These are phyloP conservation scores for Thozetella sp. DNA, from an alignment of 495 filamentous ascomycete species.

Conservation along the genomic window DNA sequence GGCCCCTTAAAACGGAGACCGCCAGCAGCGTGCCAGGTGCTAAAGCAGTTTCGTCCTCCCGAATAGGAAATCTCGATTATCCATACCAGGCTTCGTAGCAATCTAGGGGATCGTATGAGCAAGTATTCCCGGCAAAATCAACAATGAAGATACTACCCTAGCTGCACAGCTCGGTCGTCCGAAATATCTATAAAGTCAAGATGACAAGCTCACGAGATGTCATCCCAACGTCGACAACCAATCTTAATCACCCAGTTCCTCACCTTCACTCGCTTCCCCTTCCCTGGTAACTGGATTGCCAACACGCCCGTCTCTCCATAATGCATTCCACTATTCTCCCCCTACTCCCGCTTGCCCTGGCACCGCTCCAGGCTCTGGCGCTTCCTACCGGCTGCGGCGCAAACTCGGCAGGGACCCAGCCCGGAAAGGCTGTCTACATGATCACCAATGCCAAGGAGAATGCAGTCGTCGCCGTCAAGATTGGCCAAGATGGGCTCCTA, in stretches of 20 bases:
- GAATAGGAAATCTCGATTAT: conserved; percentile 19
- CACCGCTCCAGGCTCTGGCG: conserved; percentile 14
- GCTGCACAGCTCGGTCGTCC: too few relatives aligned
- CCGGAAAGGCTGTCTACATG: conserved; percentile 52
- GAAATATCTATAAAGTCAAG: background rate
- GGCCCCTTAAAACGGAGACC: too few relatives aligned
- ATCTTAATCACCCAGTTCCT: background rate
- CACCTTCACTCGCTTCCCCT: background rate
- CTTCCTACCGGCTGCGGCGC: conserved; percentile 1
- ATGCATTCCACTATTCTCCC: background rate
- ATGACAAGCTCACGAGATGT: background rate
- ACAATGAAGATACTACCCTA: too few relatives aligned
- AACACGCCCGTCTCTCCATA: background rate
- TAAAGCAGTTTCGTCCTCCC: background rate
- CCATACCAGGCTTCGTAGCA: background rate
- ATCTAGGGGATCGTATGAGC: background rate
- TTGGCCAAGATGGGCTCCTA: conserved; percentile 44
- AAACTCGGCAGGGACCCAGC: conserved; percentile 6
- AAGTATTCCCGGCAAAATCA: background rate
- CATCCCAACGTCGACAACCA: too few relatives aligned
- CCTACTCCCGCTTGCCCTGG: conserved; percentile 8
- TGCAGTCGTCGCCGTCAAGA: conserved; percentile 44
- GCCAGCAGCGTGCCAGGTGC: background rate
- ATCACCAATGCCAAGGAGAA: conserved; percentile 50
- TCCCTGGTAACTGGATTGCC: background rate